These are phyloP conservation scores for Amylostereum chailletii DNA, from an alignment of 1,284 basidiomycete species.

Conservation along the genomic window DNA sequence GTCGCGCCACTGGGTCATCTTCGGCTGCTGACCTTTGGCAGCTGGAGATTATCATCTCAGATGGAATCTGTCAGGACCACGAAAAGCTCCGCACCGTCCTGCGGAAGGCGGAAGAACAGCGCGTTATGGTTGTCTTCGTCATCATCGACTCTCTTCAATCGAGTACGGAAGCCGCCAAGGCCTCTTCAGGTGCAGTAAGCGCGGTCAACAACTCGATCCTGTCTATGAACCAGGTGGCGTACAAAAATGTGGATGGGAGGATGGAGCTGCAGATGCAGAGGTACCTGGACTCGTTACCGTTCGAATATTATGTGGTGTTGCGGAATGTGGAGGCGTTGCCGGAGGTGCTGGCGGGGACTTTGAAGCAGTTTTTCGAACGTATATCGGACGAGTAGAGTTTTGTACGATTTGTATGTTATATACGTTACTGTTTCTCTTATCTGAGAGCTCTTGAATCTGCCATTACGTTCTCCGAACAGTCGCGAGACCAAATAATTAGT, in stretches of 20 bases:
- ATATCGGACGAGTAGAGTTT: conserved; percentile 53
- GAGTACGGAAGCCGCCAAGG: conserved; percentile 15
- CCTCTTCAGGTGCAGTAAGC: not conserved
- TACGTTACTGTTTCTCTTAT: too few species aligned
- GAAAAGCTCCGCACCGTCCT: conserved; percentile 75
- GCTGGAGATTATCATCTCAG: conserved; percentile 96
- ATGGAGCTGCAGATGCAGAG: conserved; percentile 87
- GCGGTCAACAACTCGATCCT: conserved; percentile 71
- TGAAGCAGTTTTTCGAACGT: conserved; percentile 87
- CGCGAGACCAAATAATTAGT: too few species aligned
- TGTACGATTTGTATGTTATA: not conserved
- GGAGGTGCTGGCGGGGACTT: conserved; percentile 83
- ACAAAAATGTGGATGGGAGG: conserved; percentile 76
- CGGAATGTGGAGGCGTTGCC: conserved; percentile 89
- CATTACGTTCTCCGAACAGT: too few species aligned
- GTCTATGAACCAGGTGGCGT: conserved; percentile 88
- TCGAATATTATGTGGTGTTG: conserved; percentile 95
- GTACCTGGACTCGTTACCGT: conserved; percentile 96
- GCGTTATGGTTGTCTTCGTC: conserved; percentile 96
- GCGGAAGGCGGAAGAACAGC: conserved; percentile 82
- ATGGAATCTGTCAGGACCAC: conserved; percentile 97
- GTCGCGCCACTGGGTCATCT: conserved; percentile 46
- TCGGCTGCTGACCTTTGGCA: conserved; percentile 92
- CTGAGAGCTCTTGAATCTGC: too few species aligned
- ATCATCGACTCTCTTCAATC: conserved; percentile 84